Evolutionary conservation across 768 basidiomycete species (phyloP).

Genomic region (Lactarius quietus): DNA sequence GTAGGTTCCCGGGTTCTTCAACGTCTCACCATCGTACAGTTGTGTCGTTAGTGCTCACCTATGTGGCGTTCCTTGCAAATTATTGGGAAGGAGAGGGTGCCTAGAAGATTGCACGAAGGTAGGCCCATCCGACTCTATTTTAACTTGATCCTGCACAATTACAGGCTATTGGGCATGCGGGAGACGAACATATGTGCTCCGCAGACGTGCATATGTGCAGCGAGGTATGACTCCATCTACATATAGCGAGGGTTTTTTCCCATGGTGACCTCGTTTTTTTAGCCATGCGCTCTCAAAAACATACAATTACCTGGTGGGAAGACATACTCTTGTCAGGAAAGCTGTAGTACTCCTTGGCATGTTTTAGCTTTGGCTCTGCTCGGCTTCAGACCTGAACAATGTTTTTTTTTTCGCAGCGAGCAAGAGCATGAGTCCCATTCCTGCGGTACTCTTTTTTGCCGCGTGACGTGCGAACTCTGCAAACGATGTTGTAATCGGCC

Average conservation of each 20-base stretch:
- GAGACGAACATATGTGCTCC: slow-evolving; percentile 50
- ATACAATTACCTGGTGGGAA: slow-evolving; percentile 8
- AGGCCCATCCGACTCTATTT: background rate
- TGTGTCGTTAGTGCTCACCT: slow-evolving; percentile 49
- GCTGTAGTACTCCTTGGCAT: slow-evolving; percentile 14
- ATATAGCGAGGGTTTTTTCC: background rate
- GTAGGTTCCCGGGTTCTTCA: background rate
- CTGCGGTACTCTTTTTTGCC: slow-evolving; percentile 52
- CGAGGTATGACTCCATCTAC: slow-evolving; percentile 36
- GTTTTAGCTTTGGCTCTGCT: background rate
- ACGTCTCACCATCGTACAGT: slow-evolving; percentile 33
- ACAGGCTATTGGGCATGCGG: slow-evolving; percentile 46
- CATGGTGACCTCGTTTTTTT: background rate
- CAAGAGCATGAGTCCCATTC: slow-evolving; percentile 43
- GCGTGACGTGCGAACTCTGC: slow-evolving; percentile 52
- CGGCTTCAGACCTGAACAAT: background rate
- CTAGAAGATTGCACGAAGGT: slow-evolving; percentile 52
- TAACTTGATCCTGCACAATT: background rate
- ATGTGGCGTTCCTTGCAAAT: slow-evolving; percentile 49
- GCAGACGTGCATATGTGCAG: slow-evolving; percentile 55
- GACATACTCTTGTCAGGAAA: slow-evolving; percentile 15
- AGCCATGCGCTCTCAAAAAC: slow-evolving; percentile 21
- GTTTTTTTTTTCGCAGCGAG: slow-evolving; percentile 36
- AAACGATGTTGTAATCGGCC: slow-evolving; percentile 45
- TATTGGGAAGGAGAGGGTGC: slow-evolving; percentile 49